Conservation (phyloP, 2,329 filamentous ascomycete species). For the Cryphonectria radicalis region DNA sequence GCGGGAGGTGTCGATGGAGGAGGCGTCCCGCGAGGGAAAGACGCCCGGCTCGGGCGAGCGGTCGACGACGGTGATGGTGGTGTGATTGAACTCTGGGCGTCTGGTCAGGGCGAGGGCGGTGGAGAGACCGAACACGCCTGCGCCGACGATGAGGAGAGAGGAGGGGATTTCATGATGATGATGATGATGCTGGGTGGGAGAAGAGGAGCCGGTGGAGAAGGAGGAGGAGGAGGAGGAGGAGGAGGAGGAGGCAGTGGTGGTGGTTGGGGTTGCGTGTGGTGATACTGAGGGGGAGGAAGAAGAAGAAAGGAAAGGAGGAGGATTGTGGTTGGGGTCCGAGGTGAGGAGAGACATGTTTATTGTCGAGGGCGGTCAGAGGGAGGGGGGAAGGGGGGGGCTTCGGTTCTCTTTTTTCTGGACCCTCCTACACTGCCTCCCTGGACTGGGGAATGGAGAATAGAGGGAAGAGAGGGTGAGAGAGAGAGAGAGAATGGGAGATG, state of each 20-base stretch:
- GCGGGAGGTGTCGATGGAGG: slow-evolving; percentile 66
- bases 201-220: slow-evolving; percentile 24
- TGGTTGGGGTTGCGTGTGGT: slow-evolving; percentile 28
- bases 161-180: slow-evolving; percentile 37
- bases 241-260: slow-evolving; percentile 19
- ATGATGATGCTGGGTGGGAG: slow-evolving; percentile 5
- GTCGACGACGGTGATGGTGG: slow-evolving; percentile 64
- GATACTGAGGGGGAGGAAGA: slow-evolving; percentile 19
- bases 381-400: neutral
- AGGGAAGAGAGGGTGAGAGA: neutral
- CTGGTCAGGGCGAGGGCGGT: slow-evolving; percentile 71
- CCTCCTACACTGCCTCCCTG: neutral
- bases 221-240: slow-evolving; percentile 28
- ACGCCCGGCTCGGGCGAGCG: slow-evolving; percentile 49
- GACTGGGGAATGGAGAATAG: neutral
- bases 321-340: slow-evolving; percentile 22
- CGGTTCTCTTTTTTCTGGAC: neutral
- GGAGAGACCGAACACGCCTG: slow-evolving; percentile 65
- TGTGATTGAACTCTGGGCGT: slow-evolving; percentile 58
- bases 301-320: slow-evolving; percentile 13
- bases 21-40: slow-evolving; percentile 63
- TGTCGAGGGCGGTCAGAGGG: neutral
- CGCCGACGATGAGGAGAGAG: slow-evolving; percentile 70
- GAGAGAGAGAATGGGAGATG: neutral
- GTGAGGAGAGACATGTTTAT: slow-evolving; percentile 18